Base-by-base conservation (phyloP, 1,139 yeast genomes). In the Yamadazyma songkhlaensis region DNA sequence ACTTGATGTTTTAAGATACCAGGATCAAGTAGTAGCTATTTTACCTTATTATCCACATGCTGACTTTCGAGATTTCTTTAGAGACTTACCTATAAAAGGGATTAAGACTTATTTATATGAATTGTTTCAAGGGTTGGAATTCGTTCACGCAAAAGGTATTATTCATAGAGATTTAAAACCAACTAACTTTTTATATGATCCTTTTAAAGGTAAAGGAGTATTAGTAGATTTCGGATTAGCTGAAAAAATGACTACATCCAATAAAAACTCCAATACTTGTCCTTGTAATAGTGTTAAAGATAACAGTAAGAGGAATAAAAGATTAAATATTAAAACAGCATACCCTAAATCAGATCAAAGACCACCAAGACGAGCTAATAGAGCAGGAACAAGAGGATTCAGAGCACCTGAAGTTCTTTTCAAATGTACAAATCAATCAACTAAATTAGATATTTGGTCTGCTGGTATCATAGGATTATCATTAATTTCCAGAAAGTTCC, bases 311-410 rank as follows among this genome's bases (percentile, higher is more conserved):
- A 30, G 38, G 22, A 53, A 55, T 31, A 67, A 67, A 43, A 53
- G 75, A 36, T 52, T 67, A 31, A 67, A 67, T 41, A 56, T 69
- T 31, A 67, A 76, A 32, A 80, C 81, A 32, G 95, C 94, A 3
- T 85, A 84, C 52, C 84, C 89, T 6, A 85, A 84, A 52, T 83
- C 83, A 48, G 95, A 87, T 59, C 79, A 79, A 41, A 68, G 97
- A 44, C 88, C 95, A 1, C 89, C 95, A 2, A 75, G 96, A 53
- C 73, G 98, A 42, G 97, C 97, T 2, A 92, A 92, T 54, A 79
- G 99, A 51, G 98, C 98, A 1, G 99, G 99, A 2, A 94, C 99
- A 0, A 75, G 98, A 50, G 97, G 97, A 0, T 89, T 89, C 56
- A 73, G 97, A 48, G 96, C 97, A 0, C 97, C 97, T 0, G 97